Conservation (phyloP, 2,329 filamentous ascomycete species). For the Lachnellula cervina region DNA sequence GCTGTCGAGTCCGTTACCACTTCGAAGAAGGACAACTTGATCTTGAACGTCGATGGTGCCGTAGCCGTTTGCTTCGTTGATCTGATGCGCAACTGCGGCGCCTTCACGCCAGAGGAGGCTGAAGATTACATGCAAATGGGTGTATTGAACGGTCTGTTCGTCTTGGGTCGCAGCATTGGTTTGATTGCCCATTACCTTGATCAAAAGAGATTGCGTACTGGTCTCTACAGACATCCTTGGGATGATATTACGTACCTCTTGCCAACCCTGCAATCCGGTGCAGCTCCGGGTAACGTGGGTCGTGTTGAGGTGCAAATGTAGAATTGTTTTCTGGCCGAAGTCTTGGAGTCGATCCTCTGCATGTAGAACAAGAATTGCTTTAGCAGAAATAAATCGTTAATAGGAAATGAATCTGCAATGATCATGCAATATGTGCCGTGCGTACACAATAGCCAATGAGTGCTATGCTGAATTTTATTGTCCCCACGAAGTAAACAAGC, state of each 20-base stretch:
- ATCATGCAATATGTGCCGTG: not conserved
- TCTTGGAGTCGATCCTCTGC: conserved; percentile 18
- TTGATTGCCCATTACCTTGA: conserved; percentile 99
- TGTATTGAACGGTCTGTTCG: conserved; percentile 98
- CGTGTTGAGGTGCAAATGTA: conserved; percentile 81
- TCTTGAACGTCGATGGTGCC: conserved; percentile 97
- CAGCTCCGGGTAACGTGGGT: conserved; percentile 66
- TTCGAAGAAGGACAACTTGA: conserved; percentile 99
- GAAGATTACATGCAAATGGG: conserved; percentile 99
- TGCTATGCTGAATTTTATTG: not conserved
- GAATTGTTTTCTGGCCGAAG: conserved; percentile 14
- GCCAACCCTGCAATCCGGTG: conserved; percentile 68
- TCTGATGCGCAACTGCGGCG: conserved; percentile 93
- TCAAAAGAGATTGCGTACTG: conserved; percentile 98
- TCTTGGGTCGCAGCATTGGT: conserved; percentile 94
- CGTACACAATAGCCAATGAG: not conserved
- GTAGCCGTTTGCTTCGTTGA: conserved; percentile 99
- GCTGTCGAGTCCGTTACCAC: conserved; percentile 97
- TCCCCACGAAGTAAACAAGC: conserved; percentile 10
- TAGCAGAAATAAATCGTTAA: conserved; percentile 3
- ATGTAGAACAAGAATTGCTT: conserved; percentile 22
- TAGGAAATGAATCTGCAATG: not conserved
- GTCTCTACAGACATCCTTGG: conserved; percentile 98
- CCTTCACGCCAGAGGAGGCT: conserved; percentile 91
- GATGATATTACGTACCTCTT: conserved; percentile 96